phyloP scores from a whole-genome alignment of 2,329 filamentous ascomycete genomes.

The Penicillium sp. region DNA sequence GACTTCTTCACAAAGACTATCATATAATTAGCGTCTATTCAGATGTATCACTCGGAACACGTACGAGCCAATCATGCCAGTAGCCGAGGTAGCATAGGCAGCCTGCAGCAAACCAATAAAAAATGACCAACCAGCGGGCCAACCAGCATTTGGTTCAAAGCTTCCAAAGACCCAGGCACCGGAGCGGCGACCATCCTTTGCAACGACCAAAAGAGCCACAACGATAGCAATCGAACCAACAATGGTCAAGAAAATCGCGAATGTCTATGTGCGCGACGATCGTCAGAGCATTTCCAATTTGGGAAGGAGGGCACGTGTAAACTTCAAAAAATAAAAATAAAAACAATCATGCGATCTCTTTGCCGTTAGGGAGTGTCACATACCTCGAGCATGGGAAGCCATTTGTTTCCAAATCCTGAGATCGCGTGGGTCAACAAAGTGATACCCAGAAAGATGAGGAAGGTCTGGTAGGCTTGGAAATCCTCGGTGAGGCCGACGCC shows the following conservation, averaged over 20 bases:
- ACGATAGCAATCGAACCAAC: conserved; percentile 62
- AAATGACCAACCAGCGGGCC: conserved; percentile 68
- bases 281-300: conserved; percentile 29
- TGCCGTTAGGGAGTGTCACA: conserved; percentile 31
- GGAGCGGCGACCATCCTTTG: conserved; percentile 66
- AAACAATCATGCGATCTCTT: too few species aligned
- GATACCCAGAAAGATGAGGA: conserved; percentile 68
- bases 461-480: conserved; percentile 61
- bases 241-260: conserved; percentile 70
- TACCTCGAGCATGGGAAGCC: conserved; percentile 63
- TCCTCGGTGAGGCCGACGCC: conserved; percentile 42
- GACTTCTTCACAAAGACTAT: conserved; percentile 66
- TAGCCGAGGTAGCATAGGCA: conserved; percentile 65
- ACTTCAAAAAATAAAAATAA: not conserved
- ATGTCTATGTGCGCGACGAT: conserved; percentile 57
- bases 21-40: conserved; percentile 7
- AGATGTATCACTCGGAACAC: conserved; percentile 28
- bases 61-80: conserved; percentile 76
- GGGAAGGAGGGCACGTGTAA: conserved; percentile 3
- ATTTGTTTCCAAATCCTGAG: conserved; percentile 52
- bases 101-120: conserved; percentile 68
- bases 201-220: conserved; percentile 66
- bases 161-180: conserved; percentile 55
- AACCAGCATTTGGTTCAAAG: conserved; percentile 66
- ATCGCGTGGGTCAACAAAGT: conserved; percentile 58